Evolutionary conservation across 2,329 filamentous ascomycete species (phyloP).

Genomic region (Fusarium sp.): DNA sequence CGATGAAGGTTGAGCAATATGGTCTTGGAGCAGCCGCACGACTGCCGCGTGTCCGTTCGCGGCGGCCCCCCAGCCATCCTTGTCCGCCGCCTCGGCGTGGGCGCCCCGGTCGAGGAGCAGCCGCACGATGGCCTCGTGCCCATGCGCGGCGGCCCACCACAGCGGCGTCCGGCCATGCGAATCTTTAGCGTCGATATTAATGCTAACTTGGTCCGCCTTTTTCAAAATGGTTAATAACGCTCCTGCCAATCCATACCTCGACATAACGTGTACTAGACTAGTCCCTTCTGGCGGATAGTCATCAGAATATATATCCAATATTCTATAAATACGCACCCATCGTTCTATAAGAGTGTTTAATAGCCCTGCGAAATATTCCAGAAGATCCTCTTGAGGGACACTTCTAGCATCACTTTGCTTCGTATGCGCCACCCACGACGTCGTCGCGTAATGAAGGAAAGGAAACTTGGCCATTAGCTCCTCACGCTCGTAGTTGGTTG

Average conservation of each 20-base stretch:
- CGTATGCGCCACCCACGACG: neutral
- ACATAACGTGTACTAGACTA: too few relatives aligned
- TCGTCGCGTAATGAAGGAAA: neutral
- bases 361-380: neutral
- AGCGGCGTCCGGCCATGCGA: neutral
- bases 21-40: too few relatives aligned
- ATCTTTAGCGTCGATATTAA: too few relatives aligned
- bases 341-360: neutral
- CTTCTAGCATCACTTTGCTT: neutral
- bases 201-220: too few relatives aligned
- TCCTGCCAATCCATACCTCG: too few relatives aligned
- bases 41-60: neutral
- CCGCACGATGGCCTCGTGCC: neutral
- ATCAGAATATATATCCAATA: neutral
- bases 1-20: too few relatives aligned
- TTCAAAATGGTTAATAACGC: too few relatives aligned
- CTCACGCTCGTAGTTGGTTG: neutral
- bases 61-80: too few relatives aligned
- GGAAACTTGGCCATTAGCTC: neutral
- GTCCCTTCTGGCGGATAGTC: neutral
- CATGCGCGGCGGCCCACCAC: rapidly evolving
- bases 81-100: neutral
- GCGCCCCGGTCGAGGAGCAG: neutral
- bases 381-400: neutral
- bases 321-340: neutral